A percentile compares a stretch with the other conserved stretches of the same genome.
phyloP scores from a whole-genome alignment of 75 land plant species.

The Pinus albicaulis region DNA sequence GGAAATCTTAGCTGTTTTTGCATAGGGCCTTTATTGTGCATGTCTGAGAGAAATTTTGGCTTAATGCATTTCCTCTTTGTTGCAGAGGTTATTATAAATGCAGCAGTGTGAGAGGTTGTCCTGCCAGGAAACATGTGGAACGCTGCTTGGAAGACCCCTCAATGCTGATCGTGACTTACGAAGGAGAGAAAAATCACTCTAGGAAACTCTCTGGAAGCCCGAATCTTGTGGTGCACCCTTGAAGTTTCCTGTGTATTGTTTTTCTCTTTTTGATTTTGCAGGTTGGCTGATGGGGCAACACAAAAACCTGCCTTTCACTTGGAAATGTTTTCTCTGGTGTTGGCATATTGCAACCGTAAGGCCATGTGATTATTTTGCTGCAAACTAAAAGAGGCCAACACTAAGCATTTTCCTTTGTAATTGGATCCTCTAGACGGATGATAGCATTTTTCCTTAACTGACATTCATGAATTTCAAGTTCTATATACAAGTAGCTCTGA shows the following conservation, averaged over 20 bases:
- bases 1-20: no score
- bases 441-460: neutral
- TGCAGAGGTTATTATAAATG: conserved; percentile 87
- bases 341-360: neutral
- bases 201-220: conserved; percentile 21
- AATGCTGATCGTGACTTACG: conserved; percentile 85
- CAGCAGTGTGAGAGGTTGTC: conserved; percentile 93
- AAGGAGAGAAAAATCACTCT: conserved; percentile 84
- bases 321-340: conserved; percentile 1
- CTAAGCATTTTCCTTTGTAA: neutral
- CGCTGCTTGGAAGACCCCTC: conserved; percentile 75
- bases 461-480: neutral
- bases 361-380: no score
- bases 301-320: neutral
- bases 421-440: neutral
- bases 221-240: conserved; percentile 11
- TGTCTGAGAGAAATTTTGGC: neutral
- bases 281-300: neutral
- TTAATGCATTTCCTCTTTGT: neutral
- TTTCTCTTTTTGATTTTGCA: neutral
- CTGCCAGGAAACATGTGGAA: conserved; percentile 86
- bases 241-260: neutral
- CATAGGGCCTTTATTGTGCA: neutral
- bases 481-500: no score
- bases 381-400: neutral